Percentiles rank a stretch among this genome's conserved stretches.
Evolutionary conservation across 768 basidiomycete species (phyloP).

Genomic region (Trametes maxima): DNA sequence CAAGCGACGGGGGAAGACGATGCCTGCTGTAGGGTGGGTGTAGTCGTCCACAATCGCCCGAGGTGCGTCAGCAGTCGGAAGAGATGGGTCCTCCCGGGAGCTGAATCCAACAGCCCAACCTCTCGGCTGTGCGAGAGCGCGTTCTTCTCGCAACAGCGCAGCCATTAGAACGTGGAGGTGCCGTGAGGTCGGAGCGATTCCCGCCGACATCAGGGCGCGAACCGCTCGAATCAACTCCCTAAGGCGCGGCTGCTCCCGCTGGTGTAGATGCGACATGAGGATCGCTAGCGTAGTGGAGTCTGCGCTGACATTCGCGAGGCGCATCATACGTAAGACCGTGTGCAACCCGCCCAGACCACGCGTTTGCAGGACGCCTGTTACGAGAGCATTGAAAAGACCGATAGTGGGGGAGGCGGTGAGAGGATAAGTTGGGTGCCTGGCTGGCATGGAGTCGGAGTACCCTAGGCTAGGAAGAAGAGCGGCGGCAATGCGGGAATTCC

Average conservation of each 20-base stretch:
- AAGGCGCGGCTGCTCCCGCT: slow-evolving; percentile 46
- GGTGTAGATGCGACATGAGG: slow-evolving; percentile 54
- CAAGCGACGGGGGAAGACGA: slow-evolving; percentile 38
- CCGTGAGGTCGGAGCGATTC: slow-evolving; percentile 51
- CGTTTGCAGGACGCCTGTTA: slow-evolving; percentile 50
- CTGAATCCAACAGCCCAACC: slow-evolving; percentile 28
- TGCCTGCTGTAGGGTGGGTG: slow-evolving; percentile 55
- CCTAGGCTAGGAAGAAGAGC: slow-evolving; percentile 29
- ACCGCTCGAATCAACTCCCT: slow-evolving; percentile 50
- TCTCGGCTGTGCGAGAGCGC: not conserved
- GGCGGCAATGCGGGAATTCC: slow-evolving; percentile 16
- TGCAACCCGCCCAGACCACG: slow-evolving; percentile 53
- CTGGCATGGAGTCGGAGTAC: slow-evolving; percentile 20
- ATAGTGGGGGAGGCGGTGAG: slow-evolving; percentile 33
- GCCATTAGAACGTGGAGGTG: slow-evolving; percentile 61
- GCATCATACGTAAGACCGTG: slow-evolving; percentile 58
- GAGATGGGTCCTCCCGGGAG: not conserved
- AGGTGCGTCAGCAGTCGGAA: not conserved
- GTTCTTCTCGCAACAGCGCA: slow-evolving; percentile 52
- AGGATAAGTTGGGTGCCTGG: slow-evolving; percentile 26
- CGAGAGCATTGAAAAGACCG: slow-evolving; percentile 61
- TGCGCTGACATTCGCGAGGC: slow-evolving; percentile 47
- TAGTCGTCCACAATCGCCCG: slow-evolving; percentile 7
- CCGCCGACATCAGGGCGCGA: slow-evolving; percentile 44
- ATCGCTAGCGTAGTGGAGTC: slow-evolving; percentile 58